These are phyloP conservation scores for Phanerochaete carnosa DNA, from an alignment of 768 basidiomycete species.

Conservation along the genomic window DNA sequence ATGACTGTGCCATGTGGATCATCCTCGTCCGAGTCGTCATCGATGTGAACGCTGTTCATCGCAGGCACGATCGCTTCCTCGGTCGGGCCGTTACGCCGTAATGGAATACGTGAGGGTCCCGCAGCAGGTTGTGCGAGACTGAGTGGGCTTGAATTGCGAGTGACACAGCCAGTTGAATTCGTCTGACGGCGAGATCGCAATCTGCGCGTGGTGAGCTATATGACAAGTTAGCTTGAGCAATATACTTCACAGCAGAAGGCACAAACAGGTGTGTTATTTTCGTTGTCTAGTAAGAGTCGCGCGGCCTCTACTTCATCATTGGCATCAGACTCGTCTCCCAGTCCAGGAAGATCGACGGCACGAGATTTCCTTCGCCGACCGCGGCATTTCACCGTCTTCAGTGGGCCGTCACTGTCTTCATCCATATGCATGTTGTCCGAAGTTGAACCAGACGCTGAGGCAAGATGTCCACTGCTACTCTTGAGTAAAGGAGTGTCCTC, in stretches of 20 bases:
- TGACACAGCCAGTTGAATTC: too few species aligned
- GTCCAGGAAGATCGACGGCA: neutral
- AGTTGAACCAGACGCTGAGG: neutral
- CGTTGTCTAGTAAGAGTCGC: neutral
- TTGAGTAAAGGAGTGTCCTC: neutral
- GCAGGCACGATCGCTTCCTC: neutral
- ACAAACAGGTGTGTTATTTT: neutral
- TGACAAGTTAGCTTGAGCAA: neutral
- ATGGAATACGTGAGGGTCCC: neutral
- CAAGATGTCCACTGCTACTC: neutral
- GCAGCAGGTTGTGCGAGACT: too few species aligned
- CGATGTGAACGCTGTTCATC: neutral
- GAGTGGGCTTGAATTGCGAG: too few species aligned
- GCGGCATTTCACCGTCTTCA: neutral
- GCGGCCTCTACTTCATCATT: neutral
- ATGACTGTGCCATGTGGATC: slow-evolving; percentile 13
- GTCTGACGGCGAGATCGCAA: too few species aligned
- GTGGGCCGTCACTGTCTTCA: neutral
- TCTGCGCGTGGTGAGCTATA: too few species aligned
- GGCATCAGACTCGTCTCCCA: neutral
- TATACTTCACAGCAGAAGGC: neutral
- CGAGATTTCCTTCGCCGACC: neutral
- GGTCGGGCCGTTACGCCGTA: neutral
- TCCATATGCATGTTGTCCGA: neutral
- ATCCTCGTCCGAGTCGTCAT: slow-evolving; percentile 14